phyloP scores from a whole-genome alignment of 371 early-diverging fungal species.

The Haplosporangium sp. region DNA sequence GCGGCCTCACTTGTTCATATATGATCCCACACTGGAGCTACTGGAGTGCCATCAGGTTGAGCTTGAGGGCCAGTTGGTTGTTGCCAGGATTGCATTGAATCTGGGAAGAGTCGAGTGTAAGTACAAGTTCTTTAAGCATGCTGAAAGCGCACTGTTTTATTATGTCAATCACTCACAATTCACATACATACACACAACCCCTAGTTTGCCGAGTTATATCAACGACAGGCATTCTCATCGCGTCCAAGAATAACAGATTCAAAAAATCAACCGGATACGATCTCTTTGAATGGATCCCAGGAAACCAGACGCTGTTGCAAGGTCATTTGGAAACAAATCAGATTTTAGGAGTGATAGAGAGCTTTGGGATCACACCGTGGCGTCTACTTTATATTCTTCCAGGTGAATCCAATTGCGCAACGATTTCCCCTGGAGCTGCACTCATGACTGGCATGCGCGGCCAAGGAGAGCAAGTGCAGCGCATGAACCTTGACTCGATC shows the following conservation, averaged over 20 bases:
- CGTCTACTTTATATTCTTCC: conserved; percentile 4
- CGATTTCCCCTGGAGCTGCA: not conserved
- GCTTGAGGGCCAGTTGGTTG: not conserved
- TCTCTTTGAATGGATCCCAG: conserved; percentile 26
- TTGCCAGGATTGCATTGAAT: conserved; percentile 12
- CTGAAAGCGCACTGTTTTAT: not conserved
- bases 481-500: not conserved
- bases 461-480: not conserved
- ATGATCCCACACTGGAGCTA: conserved; percentile 15
- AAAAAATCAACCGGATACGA: not conserved
- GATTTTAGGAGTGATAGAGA: conserved; percentile 10
- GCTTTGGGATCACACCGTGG: conserved; percentile 2
- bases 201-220: conserved; percentile 10
- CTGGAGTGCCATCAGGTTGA: conserved; percentile 30
- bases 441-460: not conserved
- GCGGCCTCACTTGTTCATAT: conserved; percentile 23
- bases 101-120: conserved; percentile 18
- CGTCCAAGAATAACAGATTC: not conserved
- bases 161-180: no score
- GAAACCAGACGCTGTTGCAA: conserved; percentile 10
- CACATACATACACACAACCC: not conserved
- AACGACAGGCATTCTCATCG: conserved; percentile 2
- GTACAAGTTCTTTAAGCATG: not conserved
- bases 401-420: not conserved
- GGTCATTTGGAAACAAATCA: conserved; percentile 11